Conservation (phyloP, 768 basidiomycete species). For the Myochromella boudieri region DNA sequence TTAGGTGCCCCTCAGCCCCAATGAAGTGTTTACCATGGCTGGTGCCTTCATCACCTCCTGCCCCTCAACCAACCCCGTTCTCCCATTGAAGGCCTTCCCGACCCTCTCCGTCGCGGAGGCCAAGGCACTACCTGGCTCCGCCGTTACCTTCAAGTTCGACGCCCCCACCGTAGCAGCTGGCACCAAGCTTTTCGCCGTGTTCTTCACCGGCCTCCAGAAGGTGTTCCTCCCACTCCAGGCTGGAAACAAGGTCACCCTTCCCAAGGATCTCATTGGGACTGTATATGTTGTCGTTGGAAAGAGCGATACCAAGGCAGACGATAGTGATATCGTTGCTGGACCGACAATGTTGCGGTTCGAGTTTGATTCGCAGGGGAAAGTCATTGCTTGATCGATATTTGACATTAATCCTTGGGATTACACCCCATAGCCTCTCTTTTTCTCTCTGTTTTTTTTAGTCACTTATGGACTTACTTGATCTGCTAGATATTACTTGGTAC, state of each 20-base stretch:
- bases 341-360: constrained; percentile 31
- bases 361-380: constrained; percentile 9
- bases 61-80: constrained; percentile 51
- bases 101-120: constrained; percentile 31
- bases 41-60: constrained; percentile 51
- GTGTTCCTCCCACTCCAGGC: constrained; percentile 29
- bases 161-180: constrained; percentile 6
- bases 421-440: not conserved
- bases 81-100: constrained; percentile 54
- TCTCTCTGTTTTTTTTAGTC: too few species aligned
- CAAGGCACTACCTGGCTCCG: constrained; percentile 25
- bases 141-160: constrained; percentile 13
- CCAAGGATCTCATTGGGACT: constrained; percentile 37
- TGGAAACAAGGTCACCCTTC: constrained; percentile 35
- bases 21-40: constrained; percentile 35
- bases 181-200: constrained; percentile 31
- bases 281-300: constrained; percentile 49
- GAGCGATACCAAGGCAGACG: constrained; percentile 25
- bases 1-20: constrained; percentile 29
- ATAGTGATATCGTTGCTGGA: constrained; percentile 46
- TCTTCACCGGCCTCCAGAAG: constrained; percentile 44
- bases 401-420: not conserved
- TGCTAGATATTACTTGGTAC: too few species aligned
- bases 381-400: not conserved
- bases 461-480: too few species aligned